Percentiles rank a stretch among this genome's conserved stretches.
Evolutionary conservation across 1,139 yeast species (phyloP).

Genomic region (Eremothecium sinecaudum): DNA sequence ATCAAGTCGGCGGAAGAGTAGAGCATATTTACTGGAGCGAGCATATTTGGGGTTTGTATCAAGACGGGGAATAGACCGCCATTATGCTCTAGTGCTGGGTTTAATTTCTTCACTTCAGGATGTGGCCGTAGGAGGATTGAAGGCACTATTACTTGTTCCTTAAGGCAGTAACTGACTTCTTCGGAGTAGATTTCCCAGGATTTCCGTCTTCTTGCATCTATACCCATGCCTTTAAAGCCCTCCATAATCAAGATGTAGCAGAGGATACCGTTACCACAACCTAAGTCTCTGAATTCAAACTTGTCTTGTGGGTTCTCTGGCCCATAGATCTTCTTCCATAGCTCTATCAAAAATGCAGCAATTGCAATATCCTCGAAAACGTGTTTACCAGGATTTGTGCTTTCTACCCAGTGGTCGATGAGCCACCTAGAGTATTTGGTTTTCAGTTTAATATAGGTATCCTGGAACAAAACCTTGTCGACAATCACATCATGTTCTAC

Average conservation of each 20-base stretch:
- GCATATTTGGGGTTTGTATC: slow-evolving; percentile 29
- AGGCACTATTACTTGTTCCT: slow-evolving; percentile 77
- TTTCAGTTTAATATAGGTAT: slow-evolving; percentile 69
- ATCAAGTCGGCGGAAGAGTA: slow-evolving; percentile 36
- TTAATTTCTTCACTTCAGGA: slow-evolving; percentile 45
- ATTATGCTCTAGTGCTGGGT: slow-evolving; percentile 48
- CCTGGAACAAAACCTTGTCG: slow-evolving; percentile 73
- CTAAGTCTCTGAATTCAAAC: slow-evolving; percentile 77
- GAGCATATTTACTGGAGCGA: slow-evolving; percentile 30
- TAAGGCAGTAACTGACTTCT: slow-evolving; percentile 45
- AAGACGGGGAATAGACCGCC: slow-evolving; percentile 54
- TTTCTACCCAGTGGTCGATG: slow-evolving; percentile 84
- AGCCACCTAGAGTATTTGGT: slow-evolving; percentile 68
- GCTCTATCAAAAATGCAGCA: slow-evolving; percentile 87
- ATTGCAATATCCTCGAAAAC: slow-evolving; percentile 95
- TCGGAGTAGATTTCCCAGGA: slow-evolving; percentile 74
- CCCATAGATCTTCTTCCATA: slow-evolving; percentile 59
- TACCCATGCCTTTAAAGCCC: slow-evolving; percentile 75
- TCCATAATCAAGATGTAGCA: slow-evolving; percentile 68
- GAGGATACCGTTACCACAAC: slow-evolving; percentile 90
- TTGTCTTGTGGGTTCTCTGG: slow-evolving; percentile 31
- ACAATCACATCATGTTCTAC: slow-evolving; percentile 85
- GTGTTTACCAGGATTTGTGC: slow-evolving; percentile 90
- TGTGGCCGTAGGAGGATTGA: slow-evolving; percentile 58
- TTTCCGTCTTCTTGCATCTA: slow-evolving; percentile 83